These are phyloP conservation scores for Pyrenochaeta sp. DNA, from an alignment of 2,329 filamentous ascomycete species.

Conservation along the genomic window DNA sequence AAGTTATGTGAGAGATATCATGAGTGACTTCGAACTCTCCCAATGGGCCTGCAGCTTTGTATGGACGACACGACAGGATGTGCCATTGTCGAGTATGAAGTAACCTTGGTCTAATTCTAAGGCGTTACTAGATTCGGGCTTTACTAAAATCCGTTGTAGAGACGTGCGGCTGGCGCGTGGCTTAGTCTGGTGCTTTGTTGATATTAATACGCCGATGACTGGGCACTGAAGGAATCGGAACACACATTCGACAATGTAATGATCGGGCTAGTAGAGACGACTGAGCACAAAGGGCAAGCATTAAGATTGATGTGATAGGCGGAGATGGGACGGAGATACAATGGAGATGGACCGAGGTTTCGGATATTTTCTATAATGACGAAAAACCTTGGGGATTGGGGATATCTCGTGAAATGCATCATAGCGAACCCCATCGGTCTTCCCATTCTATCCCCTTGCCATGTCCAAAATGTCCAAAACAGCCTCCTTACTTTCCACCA, in stretches of 20 bases:
- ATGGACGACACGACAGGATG: no score
- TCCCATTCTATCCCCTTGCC: slow-evolving; percentile 8
- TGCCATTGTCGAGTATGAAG: no score
- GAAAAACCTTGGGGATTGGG: neutral
- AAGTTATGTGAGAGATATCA: no score
- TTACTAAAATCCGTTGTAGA: no score
- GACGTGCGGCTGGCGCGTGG: no score
- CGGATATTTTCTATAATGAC: neutral
- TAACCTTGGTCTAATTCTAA: no score
- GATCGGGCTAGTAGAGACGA: neutral
- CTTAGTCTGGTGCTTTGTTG: no score
- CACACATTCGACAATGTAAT: slow-evolving; percentile 54
- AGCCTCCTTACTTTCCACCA: slow-evolving; percentile 13
- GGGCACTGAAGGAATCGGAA: no score
- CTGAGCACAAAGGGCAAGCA: slow-evolving; percentile 1
- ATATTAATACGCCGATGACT: no score
- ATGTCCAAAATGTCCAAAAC: slow-evolving; percentile 19
- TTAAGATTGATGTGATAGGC: slow-evolving; percentile 2
- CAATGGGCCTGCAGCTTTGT: no score
- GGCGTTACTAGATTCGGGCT: no score
- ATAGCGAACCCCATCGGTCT: neutral
- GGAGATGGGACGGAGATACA: slow-evolving; percentile 1
- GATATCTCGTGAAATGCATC: neutral
- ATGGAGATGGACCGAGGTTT: slow-evolving; percentile 1
- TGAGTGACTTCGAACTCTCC: no score